Evolutionary conservation across 108 stramenopile genomes (phyloP).

Genomic region (Stephanodiscus minutulus): DNA sequence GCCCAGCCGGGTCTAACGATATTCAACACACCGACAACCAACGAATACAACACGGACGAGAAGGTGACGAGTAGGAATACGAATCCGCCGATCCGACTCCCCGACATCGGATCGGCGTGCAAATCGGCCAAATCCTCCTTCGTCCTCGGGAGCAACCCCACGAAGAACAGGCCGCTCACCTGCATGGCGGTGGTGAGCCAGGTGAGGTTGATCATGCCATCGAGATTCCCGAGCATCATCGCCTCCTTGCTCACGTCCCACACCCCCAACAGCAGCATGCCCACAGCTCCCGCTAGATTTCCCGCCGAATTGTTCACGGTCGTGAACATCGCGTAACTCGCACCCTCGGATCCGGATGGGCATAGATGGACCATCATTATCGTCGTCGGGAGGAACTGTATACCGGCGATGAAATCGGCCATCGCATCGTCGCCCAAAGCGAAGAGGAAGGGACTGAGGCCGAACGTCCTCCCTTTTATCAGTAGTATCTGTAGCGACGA

Average conservation of each 20-base stretch:
- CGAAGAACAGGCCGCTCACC: conserved; percentile 71
- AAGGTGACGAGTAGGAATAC: conserved; percentile 77
- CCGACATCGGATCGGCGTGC: conserved; percentile 49
- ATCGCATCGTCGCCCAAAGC: conserved; percentile 88
- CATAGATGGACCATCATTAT: conserved; percentile 89
- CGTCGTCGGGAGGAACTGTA: conserved; percentile 80
- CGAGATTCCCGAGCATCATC: conserved; percentile 56
- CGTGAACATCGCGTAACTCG: conserved; percentile 88
- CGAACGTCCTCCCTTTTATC: conserved; percentile 81
- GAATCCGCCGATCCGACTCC: conserved; percentile 69
- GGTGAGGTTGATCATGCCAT: conserved; percentile 78
- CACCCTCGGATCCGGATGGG: conserved; percentile 77
- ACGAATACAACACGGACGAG: conserved; percentile 70
- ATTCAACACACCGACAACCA: conserved; percentile 75
- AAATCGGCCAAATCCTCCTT: conserved; percentile 75
- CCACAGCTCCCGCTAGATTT: conserved; percentile 57
- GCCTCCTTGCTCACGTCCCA: conserved; percentile 83
- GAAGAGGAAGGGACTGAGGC: conserved; percentile 72
- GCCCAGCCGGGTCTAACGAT: conserved; percentile 75
- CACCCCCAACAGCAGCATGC: conserved; percentile 65
- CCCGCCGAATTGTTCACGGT: conserved; percentile 75
- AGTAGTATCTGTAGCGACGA: conserved; percentile 74
- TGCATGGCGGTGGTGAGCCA: conserved; percentile 75
- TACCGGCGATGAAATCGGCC: conserved; percentile 76
- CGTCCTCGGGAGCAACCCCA: conserved; percentile 68